These are phyloP conservation scores for Epichloe brachyelytri DNA, from an alignment of 2,329 filamentous ascomycete species.

Conservation along the genomic window DNA sequence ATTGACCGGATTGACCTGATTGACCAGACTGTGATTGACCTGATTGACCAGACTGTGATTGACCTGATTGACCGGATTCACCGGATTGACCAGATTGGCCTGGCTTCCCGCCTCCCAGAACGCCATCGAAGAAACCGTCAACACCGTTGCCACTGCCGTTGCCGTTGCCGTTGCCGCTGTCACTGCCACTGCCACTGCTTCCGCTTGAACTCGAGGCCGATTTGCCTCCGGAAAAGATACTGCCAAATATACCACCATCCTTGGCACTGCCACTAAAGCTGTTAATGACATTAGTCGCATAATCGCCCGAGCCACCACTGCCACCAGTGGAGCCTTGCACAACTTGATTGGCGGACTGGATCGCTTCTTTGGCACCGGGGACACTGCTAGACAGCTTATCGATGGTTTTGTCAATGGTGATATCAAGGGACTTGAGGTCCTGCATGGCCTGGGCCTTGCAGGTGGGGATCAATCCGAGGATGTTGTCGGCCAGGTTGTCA, in stretches of 20 bases:
- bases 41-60: no score
- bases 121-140: no score
- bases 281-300: background rate
- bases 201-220: background rate
- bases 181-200: background rate
- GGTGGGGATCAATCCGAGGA: conserved; percentile 10
- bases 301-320: background rate
- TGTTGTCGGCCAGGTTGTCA: conserved; percentile 9
- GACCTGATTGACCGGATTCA: no score
- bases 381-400: background rate
- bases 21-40: no score
- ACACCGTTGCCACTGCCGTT: no score
- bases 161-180: background rate
- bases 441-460: conserved; percentile 6
- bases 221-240: background rate
- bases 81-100: no score
- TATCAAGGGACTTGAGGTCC: background rate
- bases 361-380: background rate
- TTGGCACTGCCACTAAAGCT: background rate
- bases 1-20: no score
- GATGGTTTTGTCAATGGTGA: background rate
- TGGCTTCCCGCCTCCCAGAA: no score
- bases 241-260: background rate
- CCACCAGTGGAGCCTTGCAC: background rate
- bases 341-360: background rate